These are phyloP conservation scores for Xanthoconium separans DNA, from an alignment of 1,284 basidiomycete species.

Conservation along the genomic window DNA sequence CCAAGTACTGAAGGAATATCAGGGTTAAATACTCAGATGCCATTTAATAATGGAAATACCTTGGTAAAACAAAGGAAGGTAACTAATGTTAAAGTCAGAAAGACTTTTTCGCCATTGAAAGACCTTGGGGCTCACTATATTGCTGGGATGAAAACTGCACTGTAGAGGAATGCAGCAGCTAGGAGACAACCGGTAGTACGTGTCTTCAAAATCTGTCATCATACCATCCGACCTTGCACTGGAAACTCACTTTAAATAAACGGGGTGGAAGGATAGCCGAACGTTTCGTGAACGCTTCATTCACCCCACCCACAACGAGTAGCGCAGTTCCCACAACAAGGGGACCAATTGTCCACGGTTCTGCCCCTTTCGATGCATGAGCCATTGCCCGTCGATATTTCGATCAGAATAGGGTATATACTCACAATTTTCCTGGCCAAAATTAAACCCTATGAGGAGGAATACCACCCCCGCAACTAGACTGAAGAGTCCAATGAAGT, in stretches of 20 bases:
- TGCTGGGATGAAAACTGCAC: not conserved
- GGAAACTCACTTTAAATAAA: constrained; percentile 61
- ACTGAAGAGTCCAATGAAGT: constrained; percentile 72
- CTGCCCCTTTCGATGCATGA: constrained; percentile 27
- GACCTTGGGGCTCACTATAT: not conserved
- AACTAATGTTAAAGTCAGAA: constrained; percentile 10
- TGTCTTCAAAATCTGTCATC: constrained; percentile 29
- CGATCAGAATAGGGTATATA: not conserved
- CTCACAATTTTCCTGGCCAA: constrained; percentile 65
- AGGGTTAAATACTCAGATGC: not conserved
- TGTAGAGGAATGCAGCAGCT: constrained; percentile 62
- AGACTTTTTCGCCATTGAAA: not conserved
- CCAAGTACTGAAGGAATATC: constrained; percentile 10
- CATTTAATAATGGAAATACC: not conserved
- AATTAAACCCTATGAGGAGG: constrained; percentile 83
- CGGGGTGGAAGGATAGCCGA: constrained; percentile 81
- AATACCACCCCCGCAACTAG: constrained; percentile 74
- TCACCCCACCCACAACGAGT: constrained; percentile 56
- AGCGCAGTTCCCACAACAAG: constrained; percentile 64
- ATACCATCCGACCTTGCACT: not conserved
- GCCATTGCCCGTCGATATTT: not conserved
- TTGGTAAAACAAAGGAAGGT: constrained; percentile 23
- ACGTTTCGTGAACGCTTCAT: constrained; percentile 71
- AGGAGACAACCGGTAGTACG: constrained; percentile 39
- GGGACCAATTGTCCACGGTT: constrained; percentile 63